Evolutionary conservation across 2,329 filamentous ascomycete genomes (phyloP), one percentile per base, ranked within the genome.

Genomic region (Colletotrichum eremochloae): DNA sequence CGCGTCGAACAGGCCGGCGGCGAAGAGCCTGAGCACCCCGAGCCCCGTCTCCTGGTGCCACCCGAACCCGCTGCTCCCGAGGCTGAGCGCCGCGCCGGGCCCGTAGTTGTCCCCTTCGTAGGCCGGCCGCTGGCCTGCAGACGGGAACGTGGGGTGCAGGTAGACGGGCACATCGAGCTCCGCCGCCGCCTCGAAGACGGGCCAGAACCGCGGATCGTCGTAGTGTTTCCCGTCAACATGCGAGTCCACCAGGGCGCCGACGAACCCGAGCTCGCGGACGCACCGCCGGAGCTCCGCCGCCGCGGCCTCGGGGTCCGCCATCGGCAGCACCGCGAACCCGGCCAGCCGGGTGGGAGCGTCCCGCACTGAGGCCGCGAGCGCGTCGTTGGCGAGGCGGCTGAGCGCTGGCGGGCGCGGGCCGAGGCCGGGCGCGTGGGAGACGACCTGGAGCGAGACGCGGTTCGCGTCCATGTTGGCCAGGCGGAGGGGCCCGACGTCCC

Each of bases 161-260:
- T 92, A 92, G 61, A 92, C 84, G 0, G 90, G 89, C 0, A 91
- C 89, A 67, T 91, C 88, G 1, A 92, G 85, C 55, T 91, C 87
- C 1, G 83, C 84, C 11, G 86, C 84, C 0, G 85, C 86, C 14
- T 83, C 77, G 83, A 92, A 92, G 18, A 86, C 78, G 74, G 90
- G 88, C 84, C 87, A 92, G 81, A 91, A 92, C 77, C 92, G 81
- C 83, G 89, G 86, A 33, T 86, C 85, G 67, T 91, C 88, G 50
- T 89, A 90, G 68, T 91, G 87, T 0, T 81, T 73, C 3, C 89
- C 89, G 18, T 87, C 84, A 29, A 86, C 86, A 76, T 92, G 90
- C 1, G 85, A 88, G 76, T 91, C 88, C 50, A 92, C 84, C 5
- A 92, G 80, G 2, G 85, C 89, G 2, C 90, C 90, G 68, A 88